A percentile compares a stretch with the other conserved stretches of the same genome.
Evolutionary conservation across 306 rosid genomes (phyloP).

Genomic region (Cicer arietinum): DNA sequence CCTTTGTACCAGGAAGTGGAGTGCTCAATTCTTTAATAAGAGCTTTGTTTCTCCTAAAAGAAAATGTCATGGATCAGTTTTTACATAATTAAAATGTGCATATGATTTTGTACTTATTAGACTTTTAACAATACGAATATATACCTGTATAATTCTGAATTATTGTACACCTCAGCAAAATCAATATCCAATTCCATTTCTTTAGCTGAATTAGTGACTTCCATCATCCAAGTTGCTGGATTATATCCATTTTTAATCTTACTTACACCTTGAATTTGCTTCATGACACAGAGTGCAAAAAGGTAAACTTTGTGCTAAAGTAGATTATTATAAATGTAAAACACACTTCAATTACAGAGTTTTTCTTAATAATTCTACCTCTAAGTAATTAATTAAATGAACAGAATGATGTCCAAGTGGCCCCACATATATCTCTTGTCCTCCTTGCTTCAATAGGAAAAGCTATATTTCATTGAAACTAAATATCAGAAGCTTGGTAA

Average conservation of each 20-base stretch:
- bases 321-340: background rate
- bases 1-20: slow-evolving; percentile 46
- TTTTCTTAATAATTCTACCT: slow-evolving; percentile 39
- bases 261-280: slow-evolving; percentile 49
- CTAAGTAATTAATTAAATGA: slow-evolving; percentile 47
- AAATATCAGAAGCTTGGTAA: slow-evolving; percentile 4
- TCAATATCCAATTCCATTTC: slow-evolving; percentile 51
- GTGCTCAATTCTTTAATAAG: slow-evolving; percentile 54
- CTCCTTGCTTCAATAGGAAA: slow-evolving; percentile 56
- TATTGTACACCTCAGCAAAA: slow-evolving; percentile 47
- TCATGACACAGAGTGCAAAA: slow-evolving; percentile 4
- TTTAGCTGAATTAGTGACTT: slow-evolving; percentile 45
- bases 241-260: slow-evolving; percentile 48
- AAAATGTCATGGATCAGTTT: slow-evolving; percentile 8
- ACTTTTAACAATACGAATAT: no score
- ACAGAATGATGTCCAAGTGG: slow-evolving; percentile 50
- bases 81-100: background rate
- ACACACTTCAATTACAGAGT: background rate
- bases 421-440: slow-evolving; percentile 53
- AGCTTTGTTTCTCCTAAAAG: slow-evolving; percentile 57
- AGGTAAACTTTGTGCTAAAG: no score
- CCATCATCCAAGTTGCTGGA: slow-evolving; percentile 61
- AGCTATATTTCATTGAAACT: slow-evolving; percentile 41
- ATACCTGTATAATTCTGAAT: slow-evolving; percentile 32
- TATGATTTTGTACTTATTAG: no score